Conservation (phyloP, 768 basidiomycete species). For the Leucosporidium scottii region DNA sequence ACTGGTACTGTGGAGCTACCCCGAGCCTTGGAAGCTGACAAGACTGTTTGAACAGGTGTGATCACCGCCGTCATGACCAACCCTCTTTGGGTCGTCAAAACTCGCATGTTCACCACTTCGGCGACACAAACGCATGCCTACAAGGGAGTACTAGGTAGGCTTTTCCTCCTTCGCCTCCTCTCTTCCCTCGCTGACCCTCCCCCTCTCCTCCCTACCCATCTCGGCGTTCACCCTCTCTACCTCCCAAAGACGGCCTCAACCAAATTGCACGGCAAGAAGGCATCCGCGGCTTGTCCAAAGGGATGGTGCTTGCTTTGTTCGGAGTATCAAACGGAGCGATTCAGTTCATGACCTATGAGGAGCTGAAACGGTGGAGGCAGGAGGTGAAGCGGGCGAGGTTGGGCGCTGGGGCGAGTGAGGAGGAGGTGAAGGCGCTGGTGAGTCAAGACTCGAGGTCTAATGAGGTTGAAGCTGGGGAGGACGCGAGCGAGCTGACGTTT, state of each 20-base stretch:
- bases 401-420: conserved; percentile 44
- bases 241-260: conserved; percentile 57
- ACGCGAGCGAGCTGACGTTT: background rate
- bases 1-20: conserved; percentile 15
- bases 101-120: conserved; percentile 85
- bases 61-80: conserved; percentile 91
- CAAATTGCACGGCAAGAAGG: conserved; percentile 70
- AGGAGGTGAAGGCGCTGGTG: conserved; percentile 79
- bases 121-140: conserved; percentile 64
- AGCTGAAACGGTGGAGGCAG: conserved; percentile 85
- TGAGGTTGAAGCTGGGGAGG: background rate
- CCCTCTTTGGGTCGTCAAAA: conserved; percentile 95
- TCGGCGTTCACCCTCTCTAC: background rate
- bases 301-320: conserved; percentile 76
- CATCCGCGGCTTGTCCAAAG: conserved; percentile 69
- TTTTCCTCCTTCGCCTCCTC: background rate
- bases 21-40: background rate
- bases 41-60: conserved; percentile 56
- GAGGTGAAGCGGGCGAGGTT: conserved; percentile 19
- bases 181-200: background rate
- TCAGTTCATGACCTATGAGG: conserved; percentile 93
- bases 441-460: conserved; percentile 43
- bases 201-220: background rate
- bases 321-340: conserved; percentile 91
- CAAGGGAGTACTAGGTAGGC: conserved; percentile 44